These are phyloP conservation scores for Raffaelea albimanens DNA, from an alignment of 2,329 filamentous ascomycete genomes.

Conservation along the genomic window DNA sequence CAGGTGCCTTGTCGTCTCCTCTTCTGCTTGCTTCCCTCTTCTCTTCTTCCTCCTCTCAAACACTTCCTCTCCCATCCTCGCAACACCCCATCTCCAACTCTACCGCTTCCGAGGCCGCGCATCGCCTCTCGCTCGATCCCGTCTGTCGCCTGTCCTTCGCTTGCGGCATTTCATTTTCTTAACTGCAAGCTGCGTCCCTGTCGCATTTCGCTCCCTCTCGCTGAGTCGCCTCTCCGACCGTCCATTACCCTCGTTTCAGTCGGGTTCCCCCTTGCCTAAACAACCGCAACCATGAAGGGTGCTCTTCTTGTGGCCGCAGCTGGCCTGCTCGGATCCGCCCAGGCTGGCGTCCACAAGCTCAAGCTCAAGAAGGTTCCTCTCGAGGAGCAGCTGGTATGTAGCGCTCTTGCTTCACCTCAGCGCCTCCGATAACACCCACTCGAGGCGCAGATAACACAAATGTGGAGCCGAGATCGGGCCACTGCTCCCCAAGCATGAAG, in stretches of 20 bases:
- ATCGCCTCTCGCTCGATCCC: constrained; percentile 2
- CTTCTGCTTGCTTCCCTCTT: neutral
- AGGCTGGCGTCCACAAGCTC: constrained; percentile 87
- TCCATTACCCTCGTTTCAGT: neutral
- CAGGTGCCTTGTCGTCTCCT: no score
- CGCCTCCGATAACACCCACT: no score
- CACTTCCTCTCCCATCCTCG: no score
- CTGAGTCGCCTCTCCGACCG: neutral
- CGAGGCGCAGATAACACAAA: neutral
- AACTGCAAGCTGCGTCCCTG: neutral
- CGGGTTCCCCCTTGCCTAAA: neutral
- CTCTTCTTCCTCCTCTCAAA: constrained; percentile 1
- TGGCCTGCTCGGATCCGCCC: constrained; percentile 70
- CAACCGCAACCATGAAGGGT: constrained; percentile 65
- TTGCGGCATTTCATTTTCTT: neutral
- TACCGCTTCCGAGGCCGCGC: constrained; percentile 2
- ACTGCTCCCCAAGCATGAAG: neutral
- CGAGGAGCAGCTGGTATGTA: constrained; percentile 71
- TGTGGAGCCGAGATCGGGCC: neutral
- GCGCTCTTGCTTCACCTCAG: no score
- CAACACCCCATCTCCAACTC: constrained; percentile 1
- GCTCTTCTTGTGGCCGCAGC: constrained; percentile 63
- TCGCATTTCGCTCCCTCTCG: neutral
- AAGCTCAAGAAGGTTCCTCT: constrained; percentile 96
- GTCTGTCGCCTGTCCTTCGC: constrained; percentile 1